Evolutionary conservation across 2,329 filamentous ascomycete species (phyloP).

Genomic region (Fusarium oligoseptatum): DNA sequence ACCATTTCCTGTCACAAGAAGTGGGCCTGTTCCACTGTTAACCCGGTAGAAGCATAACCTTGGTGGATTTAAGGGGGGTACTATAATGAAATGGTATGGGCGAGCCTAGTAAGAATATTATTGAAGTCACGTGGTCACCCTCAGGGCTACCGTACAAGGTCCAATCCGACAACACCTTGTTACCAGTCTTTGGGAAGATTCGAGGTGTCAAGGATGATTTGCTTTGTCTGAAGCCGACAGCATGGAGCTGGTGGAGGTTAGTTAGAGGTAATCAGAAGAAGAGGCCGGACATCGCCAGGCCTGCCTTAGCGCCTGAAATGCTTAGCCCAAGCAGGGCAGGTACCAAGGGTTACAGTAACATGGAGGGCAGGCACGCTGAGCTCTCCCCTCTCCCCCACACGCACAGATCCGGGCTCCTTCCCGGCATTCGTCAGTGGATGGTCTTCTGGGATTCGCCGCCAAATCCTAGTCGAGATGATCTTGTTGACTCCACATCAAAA

Average conservation of each 20-base stretch:
- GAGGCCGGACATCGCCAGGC: conserved; percentile 17
- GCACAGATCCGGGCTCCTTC: conserved; percentile 25
- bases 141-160: too few species aligned
- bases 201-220: conserved; percentile 1
- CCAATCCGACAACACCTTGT: not conserved
- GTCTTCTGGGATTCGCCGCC: conserved; percentile 11
- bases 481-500: conserved; percentile 28
- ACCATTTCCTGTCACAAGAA: too few species aligned
- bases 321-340: conserved; percentile 16
- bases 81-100: too few species aligned
- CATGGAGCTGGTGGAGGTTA: conserved; percentile 5
- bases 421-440: conserved; percentile 13
- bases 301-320: conserved; percentile 24
- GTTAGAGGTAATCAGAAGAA: not conserved
- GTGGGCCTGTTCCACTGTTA: too few species aligned
- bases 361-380: not conserved
- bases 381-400: conserved; percentile 27
- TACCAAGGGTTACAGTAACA: not conserved
- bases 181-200: conserved; percentile 2
- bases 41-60: too few species aligned
- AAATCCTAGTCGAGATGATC: conserved; percentile 27
- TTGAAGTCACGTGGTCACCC: too few species aligned
- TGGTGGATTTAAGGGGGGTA: too few species aligned
- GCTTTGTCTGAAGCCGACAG: conserved; percentile 22
- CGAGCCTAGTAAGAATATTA: too few species aligned